Base-by-base conservation (phyloP, 257 asterid genomes). In the Nicotiana tomentosiformis region DNA sequence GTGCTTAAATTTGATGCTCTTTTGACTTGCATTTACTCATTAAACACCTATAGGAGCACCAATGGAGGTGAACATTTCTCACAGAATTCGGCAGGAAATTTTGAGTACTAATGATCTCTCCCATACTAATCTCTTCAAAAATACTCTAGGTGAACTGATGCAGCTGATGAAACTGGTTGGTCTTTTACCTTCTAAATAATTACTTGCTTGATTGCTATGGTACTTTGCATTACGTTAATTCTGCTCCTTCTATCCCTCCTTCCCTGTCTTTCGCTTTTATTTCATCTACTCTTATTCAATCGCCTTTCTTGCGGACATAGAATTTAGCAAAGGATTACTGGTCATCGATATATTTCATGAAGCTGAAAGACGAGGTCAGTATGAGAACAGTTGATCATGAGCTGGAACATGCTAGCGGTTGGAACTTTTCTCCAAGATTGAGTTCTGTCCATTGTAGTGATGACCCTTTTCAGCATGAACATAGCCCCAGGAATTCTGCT, bases 1-100 rank as follows among this genome's bases (percentile, higher is more conserved):
- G 39, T 74, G 80, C 43, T 49, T 49, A 26, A 51, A 51, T 26
- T 49, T 68, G 62, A 53, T 67, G 53, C 18, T 78, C 29, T 39
- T 7, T n/a, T 37, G 60, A 16, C 64, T 14, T 84, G 83, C 78
- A 65, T 81, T 53, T 66, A 56, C 78, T 65, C 77, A 46, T 43
- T 60, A 39, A 10, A 79, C 68, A 32, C 85, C 35, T 20, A 37
- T 86, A 91, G 98, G 96, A 81, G 93, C 98, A 78, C 62, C 87
- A 15, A 90, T 91, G 97, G 97, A 94, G 88, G 97, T 94, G 84
- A 94, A 94, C 82, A 93, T 94, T 77, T 94, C 97, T 72, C 92
- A 93, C 83, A 88, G 89, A 16, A 87, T 93, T 67, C 87, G 96
- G 70, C 95, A 93, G 87, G 97, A 89, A 77, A 91, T 94, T 83